Evolutionary conservation across 768 basidiomycete species (phyloP).

Genomic region (Hydnomerulius pinastri): DNA sequence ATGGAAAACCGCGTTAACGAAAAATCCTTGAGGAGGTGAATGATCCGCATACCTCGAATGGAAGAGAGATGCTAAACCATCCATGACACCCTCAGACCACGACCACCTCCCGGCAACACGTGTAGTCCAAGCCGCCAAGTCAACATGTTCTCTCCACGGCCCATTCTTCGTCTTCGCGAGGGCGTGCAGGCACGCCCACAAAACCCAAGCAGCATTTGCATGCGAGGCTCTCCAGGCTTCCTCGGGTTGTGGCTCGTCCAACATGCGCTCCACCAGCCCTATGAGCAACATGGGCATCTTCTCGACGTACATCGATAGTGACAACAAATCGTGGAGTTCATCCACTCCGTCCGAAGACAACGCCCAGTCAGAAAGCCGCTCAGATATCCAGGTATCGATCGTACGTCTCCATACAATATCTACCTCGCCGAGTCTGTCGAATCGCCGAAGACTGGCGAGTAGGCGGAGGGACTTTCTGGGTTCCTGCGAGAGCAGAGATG

Average conservation of each 20-base stretch:
- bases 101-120: conserved; percentile 52
- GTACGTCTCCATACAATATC: conserved; percentile 61
- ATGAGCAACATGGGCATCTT: conserved; percentile 43
- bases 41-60: conserved; percentile 43
- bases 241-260: conserved; percentile 33
- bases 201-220: conserved; percentile 52
- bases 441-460: conserved; percentile 47
- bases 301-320: conserved; percentile 54
- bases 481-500: conserved; percentile 47
- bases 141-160: conserved; percentile 51
- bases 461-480: conserved; percentile 47
- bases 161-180: conserved; percentile 40
- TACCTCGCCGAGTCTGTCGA: conserved; percentile 55
- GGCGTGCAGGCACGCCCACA: conserved; percentile 60
- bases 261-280: conserved; percentile 43
- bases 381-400: conserved; percentile 51
- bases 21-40: background rate
- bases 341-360: conserved; percentile 42
- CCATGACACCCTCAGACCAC: conserved; percentile 57
- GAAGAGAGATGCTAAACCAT: conserved; percentile 51
- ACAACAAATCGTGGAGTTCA: conserved; percentile 56
- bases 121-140: conserved; percentile 52
- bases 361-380: conserved; percentile 44
- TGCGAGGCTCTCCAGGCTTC: conserved; percentile 35
- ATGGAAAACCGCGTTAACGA: conserved; percentile 1